Conservation (phyloP, 768 basidiomycete species). For the Leccinellum luteum region DNA sequence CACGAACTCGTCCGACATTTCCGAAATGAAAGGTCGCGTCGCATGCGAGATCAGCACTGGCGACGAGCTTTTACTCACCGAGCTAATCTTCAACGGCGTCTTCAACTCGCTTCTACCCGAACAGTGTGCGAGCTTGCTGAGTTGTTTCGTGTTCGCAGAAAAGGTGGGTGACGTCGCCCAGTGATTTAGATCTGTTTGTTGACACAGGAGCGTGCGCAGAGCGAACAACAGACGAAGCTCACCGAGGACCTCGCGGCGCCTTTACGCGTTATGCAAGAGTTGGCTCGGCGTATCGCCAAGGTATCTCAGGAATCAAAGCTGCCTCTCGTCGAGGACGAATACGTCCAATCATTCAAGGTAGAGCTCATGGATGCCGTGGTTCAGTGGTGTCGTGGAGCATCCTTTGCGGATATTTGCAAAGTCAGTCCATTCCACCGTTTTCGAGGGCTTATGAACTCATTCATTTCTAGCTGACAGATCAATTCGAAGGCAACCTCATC, state of each 20-base stretch:
- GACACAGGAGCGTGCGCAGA: slow-evolving; percentile 42
- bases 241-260: slow-evolving; percentile 94
- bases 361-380: slow-evolving; percentile 98
- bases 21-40: slow-evolving; percentile 96
- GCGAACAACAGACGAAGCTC: slow-evolving; percentile 79
- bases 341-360: slow-evolving; percentile 95
- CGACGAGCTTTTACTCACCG: slow-evolving; percentile 93
- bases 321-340: slow-evolving; percentile 86
- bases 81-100: slow-evolving; percentile 94
- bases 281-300: slow-evolving; percentile 93
- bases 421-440: slow-evolving; percentile 36
- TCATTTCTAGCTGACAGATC: slow-evolving; percentile 73
- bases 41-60: slow-evolving; percentile 98
- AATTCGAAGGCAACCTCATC: slow-evolving; percentile 96
- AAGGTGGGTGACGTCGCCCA: slow-evolving; percentile 54
- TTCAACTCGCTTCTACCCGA: slow-evolving; percentile 91
- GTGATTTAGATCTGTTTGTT: not conserved
- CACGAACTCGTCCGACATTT: slow-evolving; percentile 85
- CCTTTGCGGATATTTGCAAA: slow-evolving; percentile 96
- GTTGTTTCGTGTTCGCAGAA: slow-evolving; percentile 97
- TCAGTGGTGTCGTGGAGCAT: slow-evolving; percentile 97
- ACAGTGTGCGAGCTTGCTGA: slow-evolving; percentile 89
- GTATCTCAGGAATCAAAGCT: slow-evolving; percentile 94
- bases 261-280: slow-evolving; percentile 92
- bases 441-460: not conserved